These are phyloP conservation scores for Dicorynia guianensis DNA, from an alignment of 306 rosid genomes.

Conservation along the genomic window DNA sequence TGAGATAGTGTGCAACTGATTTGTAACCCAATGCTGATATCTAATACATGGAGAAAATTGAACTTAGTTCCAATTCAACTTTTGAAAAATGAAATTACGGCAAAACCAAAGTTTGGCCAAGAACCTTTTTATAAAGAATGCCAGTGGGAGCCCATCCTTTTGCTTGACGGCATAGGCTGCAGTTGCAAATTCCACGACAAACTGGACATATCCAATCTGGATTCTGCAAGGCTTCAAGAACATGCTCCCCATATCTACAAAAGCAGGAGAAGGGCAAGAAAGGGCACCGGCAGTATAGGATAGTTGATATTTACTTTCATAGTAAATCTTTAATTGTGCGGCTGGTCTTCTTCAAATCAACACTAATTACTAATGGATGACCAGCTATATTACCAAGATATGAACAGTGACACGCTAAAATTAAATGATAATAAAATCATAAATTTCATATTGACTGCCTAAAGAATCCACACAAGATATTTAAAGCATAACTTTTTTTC, in stretches of 20 bases:
- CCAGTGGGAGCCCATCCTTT: constrained; percentile 98
- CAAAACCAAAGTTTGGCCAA: constrained; percentile 27
- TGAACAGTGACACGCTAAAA: not conserved
- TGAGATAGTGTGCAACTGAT: constrained; percentile 97
- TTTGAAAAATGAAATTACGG: too few relatives aligned
- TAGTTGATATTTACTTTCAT: not conserved
- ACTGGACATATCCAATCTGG: constrained; percentile 80
- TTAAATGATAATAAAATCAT: constrained; percentile 1
- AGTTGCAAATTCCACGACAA: constrained; percentile 99
- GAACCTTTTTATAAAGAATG: constrained; percentile 75
- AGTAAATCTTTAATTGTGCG: constrained; percentile 4
- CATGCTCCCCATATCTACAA: constrained; percentile 92
- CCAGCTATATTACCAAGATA: not conserved
- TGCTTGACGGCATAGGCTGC: constrained; percentile 89
- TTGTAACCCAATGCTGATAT: constrained; percentile 68
- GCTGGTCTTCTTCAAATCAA: constrained; percentile 5
- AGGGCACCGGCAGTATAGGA: not conserved
- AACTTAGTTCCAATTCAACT: constrained; percentile 34
- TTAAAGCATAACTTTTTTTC: constrained; percentile 4
- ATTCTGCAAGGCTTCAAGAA: constrained; percentile 76
- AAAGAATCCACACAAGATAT: constrained; percentile 18
- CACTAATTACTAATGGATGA: not conserved
- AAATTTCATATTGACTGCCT: not conserved
- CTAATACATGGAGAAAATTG: constrained; percentile 52
- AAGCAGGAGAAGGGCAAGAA: constrained; percentile 17